Evolutionary conservation across 352 stramenopile species (phyloP), one percentile per base, ranked within the genome.

Genomic region (Phytophthora sp.): DNA sequence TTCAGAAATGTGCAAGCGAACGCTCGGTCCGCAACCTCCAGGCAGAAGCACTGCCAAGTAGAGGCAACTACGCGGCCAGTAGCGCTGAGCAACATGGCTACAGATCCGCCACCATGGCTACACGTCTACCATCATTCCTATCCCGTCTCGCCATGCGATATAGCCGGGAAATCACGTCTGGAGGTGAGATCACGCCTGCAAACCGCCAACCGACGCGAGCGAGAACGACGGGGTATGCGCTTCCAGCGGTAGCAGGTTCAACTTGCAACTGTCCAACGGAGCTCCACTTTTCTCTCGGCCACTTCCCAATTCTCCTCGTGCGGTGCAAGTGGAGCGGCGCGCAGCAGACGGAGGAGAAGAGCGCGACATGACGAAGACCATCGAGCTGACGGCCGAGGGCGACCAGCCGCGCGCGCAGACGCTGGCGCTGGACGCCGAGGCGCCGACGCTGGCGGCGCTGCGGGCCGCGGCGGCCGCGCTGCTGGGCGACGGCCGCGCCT

Each of bases 281-380:
- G 2, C 23, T 20, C 34, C 34, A 11, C 31, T 37, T 20, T 61
- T 60, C 58, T 77, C 11, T n/a, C n/a, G n/a, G 1, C 7, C 66
- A 80, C 38, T 62, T 80, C 56, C 46, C 55, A 69, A 72, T 80
- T 72, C 56, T 65, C 53, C 32, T 49, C 31, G 45, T 37, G 2
- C 27, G 10, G 32, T 39, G 42, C 49, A 78, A 64, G 68, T 67
- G n/a, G 34, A 60, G 46, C 42, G 31, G 28, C n/a, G n/a, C n/a
- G n/a, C n/a, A n/a, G n/a, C n/a, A n/a, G n/a, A n/a, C n/a, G n/a
- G n/a, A n/a, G n/a, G n/a, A n/a, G n/a, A n/a, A n/a, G n/a, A n/a
- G n/a, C n/a, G n/a, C n/a, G 45, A 62, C 54, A 80, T 70, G 41
- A 54, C 54, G 58, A 73, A 68, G 37, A 32, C 30, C 20, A 55